Percentiles rank a stretch among this genome's conserved stretches.
phyloP scores from a whole-genome alignment of 495 filamentous ascomycete species.

The Parathielavia hyrcaniae region DNA sequence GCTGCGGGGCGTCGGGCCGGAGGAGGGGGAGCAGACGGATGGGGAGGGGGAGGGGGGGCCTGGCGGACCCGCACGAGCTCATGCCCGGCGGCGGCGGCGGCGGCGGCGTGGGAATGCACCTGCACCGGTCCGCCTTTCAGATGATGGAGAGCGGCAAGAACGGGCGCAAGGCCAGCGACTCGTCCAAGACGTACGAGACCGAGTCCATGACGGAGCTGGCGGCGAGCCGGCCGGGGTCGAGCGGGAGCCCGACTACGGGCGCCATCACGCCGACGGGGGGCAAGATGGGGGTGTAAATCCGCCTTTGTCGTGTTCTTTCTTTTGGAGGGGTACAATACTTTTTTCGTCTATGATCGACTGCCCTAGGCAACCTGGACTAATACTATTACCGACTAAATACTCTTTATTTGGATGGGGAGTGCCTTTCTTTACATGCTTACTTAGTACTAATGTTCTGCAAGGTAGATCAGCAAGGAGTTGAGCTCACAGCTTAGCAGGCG shows the following conservation, averaged over 20 bases:
- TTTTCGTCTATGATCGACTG: neutral
- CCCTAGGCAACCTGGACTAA: neutral
- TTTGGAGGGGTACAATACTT: neutral
- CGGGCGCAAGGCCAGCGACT: constrained; percentile 19
- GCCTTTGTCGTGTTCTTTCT: neutral
- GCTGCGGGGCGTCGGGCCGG: neutral
- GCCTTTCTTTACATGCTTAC: neutral
- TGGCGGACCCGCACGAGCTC: neutral
- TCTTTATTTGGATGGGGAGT: neutral
- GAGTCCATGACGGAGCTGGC: constrained; percentile 45
- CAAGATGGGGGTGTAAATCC: neutral
- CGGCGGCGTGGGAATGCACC: neutral
- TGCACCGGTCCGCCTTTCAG: constrained; percentile 16
- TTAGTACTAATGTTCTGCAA: neutral
- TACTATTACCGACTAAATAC: no score
- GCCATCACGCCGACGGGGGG: neutral
- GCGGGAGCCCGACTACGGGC: neutral
- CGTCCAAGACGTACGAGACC: constrained; percentile 31
- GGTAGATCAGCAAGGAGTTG: neutral
- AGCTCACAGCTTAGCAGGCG: neutral
- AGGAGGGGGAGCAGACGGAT: no score
- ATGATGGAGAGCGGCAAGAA: constrained; percentile 25
- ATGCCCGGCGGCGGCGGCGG: neutral
- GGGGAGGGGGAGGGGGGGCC: neutral
- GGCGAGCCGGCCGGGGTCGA: constrained; percentile 10